phyloP scores from a whole-genome alignment of 2,329 filamentous ascomycete genomes.

The Colletotrichum tamarilloi region DNA sequence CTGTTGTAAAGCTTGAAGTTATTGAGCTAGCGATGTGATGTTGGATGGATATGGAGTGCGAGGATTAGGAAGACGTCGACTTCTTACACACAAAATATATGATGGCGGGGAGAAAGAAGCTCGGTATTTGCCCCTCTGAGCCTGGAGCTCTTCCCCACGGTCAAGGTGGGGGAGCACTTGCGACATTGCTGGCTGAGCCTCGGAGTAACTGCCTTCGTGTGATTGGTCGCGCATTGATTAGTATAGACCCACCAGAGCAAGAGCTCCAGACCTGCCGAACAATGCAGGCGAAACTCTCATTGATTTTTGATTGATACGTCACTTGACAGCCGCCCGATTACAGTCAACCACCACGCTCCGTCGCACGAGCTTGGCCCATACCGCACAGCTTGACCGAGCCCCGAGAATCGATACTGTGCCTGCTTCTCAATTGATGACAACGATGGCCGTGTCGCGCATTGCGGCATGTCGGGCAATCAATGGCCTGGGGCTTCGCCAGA shows the following conservation, averaged over 20 bases:
- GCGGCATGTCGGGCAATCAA: slow-evolving; percentile 24
- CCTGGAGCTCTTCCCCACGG: slow-evolving; percentile 31
- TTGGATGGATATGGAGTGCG: background rate
- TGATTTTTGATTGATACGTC: slow-evolving; percentile 26
- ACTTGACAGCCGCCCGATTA: background rate
- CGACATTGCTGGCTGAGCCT: slow-evolving; percentile 12
- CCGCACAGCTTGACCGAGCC: background rate
- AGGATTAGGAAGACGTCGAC: background rate
- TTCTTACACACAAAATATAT: background rate
- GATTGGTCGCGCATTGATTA: slow-evolving; percentile 18
- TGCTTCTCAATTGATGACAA: background rate
- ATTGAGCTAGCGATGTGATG: background rate
- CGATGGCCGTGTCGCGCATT: slow-evolving; percentile 32
- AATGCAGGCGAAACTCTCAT: background rate
- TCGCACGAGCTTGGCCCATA: background rate
- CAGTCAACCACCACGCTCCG: background rate
- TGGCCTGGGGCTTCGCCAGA: slow-evolving; percentile 9
- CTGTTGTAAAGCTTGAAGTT: background rate
- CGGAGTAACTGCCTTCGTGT: slow-evolving; percentile 1
- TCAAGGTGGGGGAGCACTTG: slow-evolving; percentile 15
- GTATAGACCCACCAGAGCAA: slow-evolving; percentile 19
- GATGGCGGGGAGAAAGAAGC: slow-evolving; percentile 28
- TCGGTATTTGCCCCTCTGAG: slow-evolving; percentile 31
- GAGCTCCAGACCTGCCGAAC: slow-evolving; percentile 14
- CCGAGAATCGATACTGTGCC: no score